phyloP scores from a whole-genome alignment of 202 grass and related monocot genomes.

The Brachypodium distachyon region DNA sequence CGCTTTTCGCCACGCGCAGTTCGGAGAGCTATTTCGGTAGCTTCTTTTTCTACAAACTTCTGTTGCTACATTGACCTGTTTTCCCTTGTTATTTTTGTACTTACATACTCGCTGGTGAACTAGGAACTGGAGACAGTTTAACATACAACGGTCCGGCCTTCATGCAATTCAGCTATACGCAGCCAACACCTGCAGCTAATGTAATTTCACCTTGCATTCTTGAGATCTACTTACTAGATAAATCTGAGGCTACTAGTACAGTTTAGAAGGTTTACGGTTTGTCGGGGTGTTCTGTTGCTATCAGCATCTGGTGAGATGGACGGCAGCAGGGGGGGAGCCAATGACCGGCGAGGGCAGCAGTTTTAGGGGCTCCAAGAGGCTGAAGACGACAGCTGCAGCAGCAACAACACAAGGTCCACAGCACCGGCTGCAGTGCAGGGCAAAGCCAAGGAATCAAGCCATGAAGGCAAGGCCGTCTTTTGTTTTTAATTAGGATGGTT shows the following conservation, averaged over 20 bases:
- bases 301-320: conserved; percentile 41
- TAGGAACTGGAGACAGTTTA: neutral
- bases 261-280: too few relatives aligned
- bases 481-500: too few relatives aligned
- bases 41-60: neutral
- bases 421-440: neutral
- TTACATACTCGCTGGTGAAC: neutral
- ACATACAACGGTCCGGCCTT: conserved; percentile 3
- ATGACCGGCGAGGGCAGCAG: conserved; percentile 7
- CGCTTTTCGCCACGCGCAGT: neutral
- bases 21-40: conserved; percentile 28
- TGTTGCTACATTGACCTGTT: neutral
- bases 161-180: conserved; percentile 21
- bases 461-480: conserved; percentile 35
- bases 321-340: conserved; percentile 11
- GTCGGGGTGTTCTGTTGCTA: neutral
- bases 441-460: neutral
- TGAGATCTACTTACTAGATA: neutral
- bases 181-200: neutral
- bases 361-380: conserved; percentile 42
- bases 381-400: conserved; percentile 16
- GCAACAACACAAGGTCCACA: neutral
- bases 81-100: neutral
- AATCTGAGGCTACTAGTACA: too few relatives aligned
- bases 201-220: neutral